Base-by-base conservation (phyloP, 2,329 filamentous ascomycete species). In the Aspergillus sp. region DNA sequence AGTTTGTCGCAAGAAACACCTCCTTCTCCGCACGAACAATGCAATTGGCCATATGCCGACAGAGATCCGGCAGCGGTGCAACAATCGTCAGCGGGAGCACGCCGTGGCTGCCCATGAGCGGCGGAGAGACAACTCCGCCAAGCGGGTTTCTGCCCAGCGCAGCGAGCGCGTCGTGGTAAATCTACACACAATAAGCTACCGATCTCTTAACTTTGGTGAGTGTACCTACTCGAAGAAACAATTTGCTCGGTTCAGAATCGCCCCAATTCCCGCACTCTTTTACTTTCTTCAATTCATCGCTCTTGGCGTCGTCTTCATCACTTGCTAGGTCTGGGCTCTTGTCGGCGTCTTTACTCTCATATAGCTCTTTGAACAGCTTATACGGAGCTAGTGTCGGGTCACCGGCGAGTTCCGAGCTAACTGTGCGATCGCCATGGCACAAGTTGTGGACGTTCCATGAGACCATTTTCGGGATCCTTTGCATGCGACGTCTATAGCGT, bases 1-100 rank as follows among this genome's bases (percentile, higher is more conserved):
- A 90, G 65, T 90, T 91, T 0, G 90, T 93, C 0, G 87, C 87
- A 9, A 93, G 77, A 56, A 90, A 86, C 0, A 93, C 85, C 66
- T 93, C 90, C 35, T 82, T 82, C 65, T 90, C 81, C 0, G 90
- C 90, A 4, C 87, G 81, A 3, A 83, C 89, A 35, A 93, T 93
- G 19, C 90, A 77, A 64, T 93, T 92, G 1, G 88, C 85, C 76
- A 90, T 89, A 70, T 93, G 89, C 1, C 88, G 81, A 59, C 84
- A 85, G 27, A 92, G 84, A 68, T 93, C 90, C 0, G 87, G 86
- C 21, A 90, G 81, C 64, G 84, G 83, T 0, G 85, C 87, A 27
- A 93, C 85, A 41, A 91, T 82, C 0, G 87, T 89, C 62, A 93
- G 71, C 0, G 89, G 89, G 8, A 89, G 74, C 0, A 84, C 83